Evolutionary conservation across 192 early-diverging fungal species (phyloP).

Genomic region (Rhizophagus prolifer): DNA sequence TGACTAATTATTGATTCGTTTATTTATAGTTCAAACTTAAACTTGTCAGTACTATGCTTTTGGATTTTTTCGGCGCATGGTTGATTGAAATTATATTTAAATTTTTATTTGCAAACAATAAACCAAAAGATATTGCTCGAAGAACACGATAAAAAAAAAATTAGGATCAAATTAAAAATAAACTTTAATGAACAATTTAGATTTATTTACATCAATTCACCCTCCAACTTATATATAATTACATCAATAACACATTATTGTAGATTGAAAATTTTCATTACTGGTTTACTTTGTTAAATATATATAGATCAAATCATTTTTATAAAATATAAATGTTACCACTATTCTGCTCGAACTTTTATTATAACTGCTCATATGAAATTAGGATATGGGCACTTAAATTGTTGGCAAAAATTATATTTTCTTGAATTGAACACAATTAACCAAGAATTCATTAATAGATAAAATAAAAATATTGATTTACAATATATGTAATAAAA

Average conservation of each 20-base stretch:
- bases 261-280: not conserved
- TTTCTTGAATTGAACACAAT: no score
- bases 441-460: no score
- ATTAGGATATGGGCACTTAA: no score
- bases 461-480: no score
- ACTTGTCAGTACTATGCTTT: slow-evolving; percentile 79
- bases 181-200: not conserved
- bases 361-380: no score
- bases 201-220: not conserved
- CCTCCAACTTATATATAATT: not conserved
- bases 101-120: slow-evolving; percentile 85
- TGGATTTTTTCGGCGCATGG: slow-evolving; percentile 87
- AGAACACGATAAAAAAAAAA: slow-evolving; percentile 20
- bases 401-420: no score
- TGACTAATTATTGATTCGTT: not conserved
- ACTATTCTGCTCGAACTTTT: no score
- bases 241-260: not conserved
- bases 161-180: not conserved
- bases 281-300: no score
- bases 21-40: slow-evolving; percentile 70
- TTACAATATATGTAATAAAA: no score
- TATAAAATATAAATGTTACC: no score
- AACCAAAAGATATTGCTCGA: slow-evolving; percentile 76
- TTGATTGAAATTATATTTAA: slow-evolving; percentile 76
- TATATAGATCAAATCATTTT: no score